Percentiles rank a stretch among this genome's conserved stretches.
Evolutionary conservation across 192 early-diverging fungal genomes (phyloP).

Genomic region (Coemansia sp.): DNA sequence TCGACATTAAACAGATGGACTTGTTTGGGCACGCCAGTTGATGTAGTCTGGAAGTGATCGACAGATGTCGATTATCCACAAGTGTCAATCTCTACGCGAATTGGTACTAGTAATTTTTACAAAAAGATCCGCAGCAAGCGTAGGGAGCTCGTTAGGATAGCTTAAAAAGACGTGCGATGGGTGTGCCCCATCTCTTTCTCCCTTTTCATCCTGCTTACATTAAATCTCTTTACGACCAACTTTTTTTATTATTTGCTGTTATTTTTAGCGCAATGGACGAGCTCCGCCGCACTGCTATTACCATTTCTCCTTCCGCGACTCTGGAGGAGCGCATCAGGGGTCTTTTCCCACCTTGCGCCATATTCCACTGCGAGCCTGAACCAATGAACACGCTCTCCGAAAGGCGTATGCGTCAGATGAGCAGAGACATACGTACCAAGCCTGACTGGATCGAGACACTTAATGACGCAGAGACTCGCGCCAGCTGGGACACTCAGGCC

Average conservation of each 20-base stretch:
- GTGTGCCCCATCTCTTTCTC: not conserved
- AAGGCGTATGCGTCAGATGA: not conserved
- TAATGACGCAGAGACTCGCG: slow-evolving; percentile 12
- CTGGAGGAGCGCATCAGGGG: not conserved
- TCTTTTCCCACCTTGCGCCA: not conserved
- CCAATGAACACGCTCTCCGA: not conserved
- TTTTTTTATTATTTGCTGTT: not conserved
- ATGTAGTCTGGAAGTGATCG: not conserved
- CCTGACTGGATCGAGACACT: slow-evolving; percentile 26
- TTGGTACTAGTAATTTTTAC: not conserved
- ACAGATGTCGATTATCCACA: not conserved
- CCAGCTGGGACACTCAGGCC: slow-evolving; percentile 2
- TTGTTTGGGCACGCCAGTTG: slow-evolving; percentile 6
- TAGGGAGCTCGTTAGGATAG: not conserved
- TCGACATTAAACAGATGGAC: not conserved
- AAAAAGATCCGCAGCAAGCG: not conserved
- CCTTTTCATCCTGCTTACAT: not conserved
- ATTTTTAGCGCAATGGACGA: not conserved
- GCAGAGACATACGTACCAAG: slow-evolving; percentile 35
- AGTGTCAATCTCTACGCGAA: not conserved
- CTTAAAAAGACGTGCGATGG: not conserved
- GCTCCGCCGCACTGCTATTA: not conserved
- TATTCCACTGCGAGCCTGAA: not conserved
- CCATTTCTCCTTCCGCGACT: not conserved
- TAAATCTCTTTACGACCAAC: not conserved